These are phyloP conservation scores for Cucumis hystrix DNA, from an alignment of 306 rosid genomes.

Conservation along the genomic window DNA sequence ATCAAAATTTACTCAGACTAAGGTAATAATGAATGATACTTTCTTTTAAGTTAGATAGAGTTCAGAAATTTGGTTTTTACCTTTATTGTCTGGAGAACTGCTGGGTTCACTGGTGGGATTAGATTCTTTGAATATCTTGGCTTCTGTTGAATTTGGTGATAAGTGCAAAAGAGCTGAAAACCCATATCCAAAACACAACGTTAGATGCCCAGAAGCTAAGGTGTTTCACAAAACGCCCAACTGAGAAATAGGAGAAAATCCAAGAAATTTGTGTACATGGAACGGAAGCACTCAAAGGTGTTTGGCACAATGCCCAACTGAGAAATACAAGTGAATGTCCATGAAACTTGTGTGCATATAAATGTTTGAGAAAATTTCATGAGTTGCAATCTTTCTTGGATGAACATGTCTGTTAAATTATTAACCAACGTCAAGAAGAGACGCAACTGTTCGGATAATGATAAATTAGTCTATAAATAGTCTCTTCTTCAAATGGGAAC, in stretches of 20 bases:
- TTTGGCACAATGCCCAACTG: background rate
- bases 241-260: background rate
- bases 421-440: too few relatives aligned
- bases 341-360: slow-evolving; percentile 12
- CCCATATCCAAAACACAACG: background rate
- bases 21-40: background rate
- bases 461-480: too few relatives aligned
- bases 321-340: background rate
- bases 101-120: slow-evolving; percentile 2
- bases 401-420: too few relatives aligned
- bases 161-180: slow-evolving; percentile 53
- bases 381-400: too few relatives aligned
- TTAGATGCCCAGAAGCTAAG: background rate
- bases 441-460: too few relatives aligned
- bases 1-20: background rate
- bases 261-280: background rate
- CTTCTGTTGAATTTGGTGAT: slow-evolving; percentile 42
- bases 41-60: background rate
- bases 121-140: slow-evolving; percentile 44
- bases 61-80: slow-evolving; percentile 12
- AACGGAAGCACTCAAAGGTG: background rate
- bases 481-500: too few relatives aligned
- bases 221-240: background rate
- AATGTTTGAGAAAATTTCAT: background rate
- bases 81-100: slow-evolving; percentile 18